Conservation (phyloP, 768 basidiomycete species). For the Trametes cinnabarina region DNA sequence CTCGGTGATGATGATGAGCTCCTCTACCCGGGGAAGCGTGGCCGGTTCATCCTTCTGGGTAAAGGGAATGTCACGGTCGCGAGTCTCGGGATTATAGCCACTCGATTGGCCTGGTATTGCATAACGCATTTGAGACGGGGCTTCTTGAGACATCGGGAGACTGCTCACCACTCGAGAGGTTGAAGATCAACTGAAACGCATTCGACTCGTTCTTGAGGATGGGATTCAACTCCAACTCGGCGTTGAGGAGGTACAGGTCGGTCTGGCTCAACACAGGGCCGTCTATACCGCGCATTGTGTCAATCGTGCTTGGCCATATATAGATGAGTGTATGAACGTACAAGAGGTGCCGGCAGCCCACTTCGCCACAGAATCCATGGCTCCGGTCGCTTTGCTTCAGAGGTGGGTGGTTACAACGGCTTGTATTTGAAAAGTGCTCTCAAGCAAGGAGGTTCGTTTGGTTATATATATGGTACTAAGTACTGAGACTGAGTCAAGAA, state of each 20-base stretch:
- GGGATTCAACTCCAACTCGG: constrained; percentile 70
- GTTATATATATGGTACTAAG: no score
- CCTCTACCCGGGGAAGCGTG: constrained; percentile 38
- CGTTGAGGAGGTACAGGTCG: constrained; percentile 71
- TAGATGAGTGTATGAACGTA: background rate
- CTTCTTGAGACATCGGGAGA: background rate
- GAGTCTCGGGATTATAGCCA: constrained; percentile 58
- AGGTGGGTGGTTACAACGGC: background rate
- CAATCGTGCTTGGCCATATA: background rate
- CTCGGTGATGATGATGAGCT: constrained; percentile 38
- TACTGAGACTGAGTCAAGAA: no score
- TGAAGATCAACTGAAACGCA: constrained; percentile 67
- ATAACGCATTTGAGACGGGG: background rate
- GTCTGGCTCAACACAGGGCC: constrained; percentile 79
- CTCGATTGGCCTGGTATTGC: constrained; percentile 49
- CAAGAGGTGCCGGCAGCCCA: constrained; percentile 24
- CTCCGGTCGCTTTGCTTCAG: background rate
- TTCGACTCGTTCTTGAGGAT: constrained; percentile 53
- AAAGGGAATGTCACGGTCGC: constrained; percentile 58
- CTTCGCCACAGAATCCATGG: constrained; percentile 23
- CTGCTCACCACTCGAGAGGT: constrained; percentile 59
- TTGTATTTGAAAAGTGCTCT: background rate
- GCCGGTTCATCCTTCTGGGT: constrained; percentile 39
- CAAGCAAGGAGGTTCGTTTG: no score
- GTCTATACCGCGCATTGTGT: constrained; percentile 41